Evolutionary conservation across 495 filamentous ascomycete genomes (phyloP).

Genomic region (Patellaria atrata): DNA sequence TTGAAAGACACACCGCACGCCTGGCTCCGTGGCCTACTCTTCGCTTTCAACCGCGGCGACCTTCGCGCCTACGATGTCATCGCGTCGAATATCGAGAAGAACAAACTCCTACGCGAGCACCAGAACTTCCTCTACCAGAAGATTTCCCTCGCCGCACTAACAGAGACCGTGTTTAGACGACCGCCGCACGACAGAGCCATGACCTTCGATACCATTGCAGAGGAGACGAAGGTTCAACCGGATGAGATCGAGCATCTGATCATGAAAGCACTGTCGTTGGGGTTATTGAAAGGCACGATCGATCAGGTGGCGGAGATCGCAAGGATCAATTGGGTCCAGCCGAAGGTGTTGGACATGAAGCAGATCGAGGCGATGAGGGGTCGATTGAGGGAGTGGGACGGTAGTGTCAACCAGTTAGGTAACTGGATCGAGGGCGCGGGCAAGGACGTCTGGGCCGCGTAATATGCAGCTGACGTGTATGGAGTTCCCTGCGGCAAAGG

Average conservation of each 20-base stretch:
- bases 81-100: slow-evolving; percentile 58
- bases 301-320: slow-evolving; percentile 93
- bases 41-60: slow-evolving; percentile 95
- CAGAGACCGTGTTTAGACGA: slow-evolving; percentile 89
- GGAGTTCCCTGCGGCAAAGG: too few species aligned
- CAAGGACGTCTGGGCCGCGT: slow-evolving; percentile 83
- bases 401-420: slow-evolving; percentile 82
- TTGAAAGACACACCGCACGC: slow-evolving; percentile 48
- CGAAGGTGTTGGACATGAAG: slow-evolving; percentile 86
- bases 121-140: slow-evolving; percentile 82
- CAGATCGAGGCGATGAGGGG: slow-evolving; percentile 92
- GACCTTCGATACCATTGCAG: slow-evolving; percentile 71
- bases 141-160: slow-evolving; percentile 89
- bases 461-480: too few species aligned
- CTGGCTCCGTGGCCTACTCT: slow-evolving; percentile 89
- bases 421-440: slow-evolving; percentile 87
- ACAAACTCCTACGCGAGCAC: slow-evolving; percentile 66
- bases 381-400: slow-evolving; percentile 83
- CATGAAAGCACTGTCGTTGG: slow-evolving; percentile 94
- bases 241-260: slow-evolving; percentile 94
- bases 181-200: slow-evolving; percentile 91
- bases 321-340: slow-evolving; percentile 96
- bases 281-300: slow-evolving; percentile 79
- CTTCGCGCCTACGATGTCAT: slow-evolving; percentile 73
- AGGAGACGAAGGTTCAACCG: slow-evolving; percentile 81